Base-by-base conservation (phyloP, 306 rosid genomes). In the Ormosia semicastrata region DNA sequence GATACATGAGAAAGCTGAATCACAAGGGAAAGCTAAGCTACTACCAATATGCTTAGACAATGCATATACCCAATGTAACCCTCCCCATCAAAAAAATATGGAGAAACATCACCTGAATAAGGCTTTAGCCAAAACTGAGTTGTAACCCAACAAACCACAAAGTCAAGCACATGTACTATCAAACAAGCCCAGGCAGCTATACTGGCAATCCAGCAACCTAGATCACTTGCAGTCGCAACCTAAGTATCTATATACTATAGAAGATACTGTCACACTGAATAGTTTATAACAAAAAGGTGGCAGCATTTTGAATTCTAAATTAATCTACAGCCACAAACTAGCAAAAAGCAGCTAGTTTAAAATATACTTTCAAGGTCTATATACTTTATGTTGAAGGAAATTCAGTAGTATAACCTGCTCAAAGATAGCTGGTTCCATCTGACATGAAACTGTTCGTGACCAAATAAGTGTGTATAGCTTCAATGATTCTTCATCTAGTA, bases 401-500 rank as follows among this genome's bases (percentile, higher is more conserved):
- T 69, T 46, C 47, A 71, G 66, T 14, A 34, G 43, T 67, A 79
- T 69, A 68, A 93, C 99, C 97, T 91, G 97, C 87, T 92, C 98
- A 69, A 86, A 71, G 73, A 74, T 69, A 34, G 92, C 90, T 77
- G 89, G 91, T 86, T 89, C 94, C 99, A 95, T 95, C 89, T 95
- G 99, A 81, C 99, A 92, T 56, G 99, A 88, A 85, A 95, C 82
- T 33, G 98, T 89, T 66, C 93, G 87, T 49, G 92, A 91, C 98
- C 99, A 95, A 77, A 95, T 93, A 73, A 95, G 94, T 82, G 94
- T 81, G 88, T 95, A 95, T 56, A 95, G 81, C 90, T 89, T 95
- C 88, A 91, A 82, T 65, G 90, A 85, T 46, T 95, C 97, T 77
- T 93, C 97, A 76, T 93, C 99, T 34, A 93, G 92, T 50, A 83